These are phyloP conservation scores for Aciculosporium take DNA, from an alignment of 2,329 filamentous ascomycete genomes.

Conservation along the genomic window DNA sequence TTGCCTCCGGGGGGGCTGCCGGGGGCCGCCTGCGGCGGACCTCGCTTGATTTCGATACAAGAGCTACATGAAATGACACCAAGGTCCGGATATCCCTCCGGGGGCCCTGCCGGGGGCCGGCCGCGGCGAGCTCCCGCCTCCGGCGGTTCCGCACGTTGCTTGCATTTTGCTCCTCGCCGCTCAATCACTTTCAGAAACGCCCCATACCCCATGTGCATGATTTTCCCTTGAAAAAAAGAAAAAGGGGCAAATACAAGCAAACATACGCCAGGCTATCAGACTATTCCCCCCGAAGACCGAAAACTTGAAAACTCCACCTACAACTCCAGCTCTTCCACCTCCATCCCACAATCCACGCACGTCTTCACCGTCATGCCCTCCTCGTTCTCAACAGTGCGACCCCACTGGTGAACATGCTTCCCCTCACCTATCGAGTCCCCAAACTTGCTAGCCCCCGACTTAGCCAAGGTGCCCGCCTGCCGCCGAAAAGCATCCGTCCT, in stretches of 20 bases:
- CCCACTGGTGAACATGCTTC: slow-evolving; percentile 85
- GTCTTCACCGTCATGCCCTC: slow-evolving; percentile 69
- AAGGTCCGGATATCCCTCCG: no score
- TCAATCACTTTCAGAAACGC: no score
- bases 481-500: slow-evolving; percentile 78
- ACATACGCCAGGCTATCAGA: slow-evolving; percentile 1
- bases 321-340: slow-evolving; percentile 63
- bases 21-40: no score
- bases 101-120: no score
- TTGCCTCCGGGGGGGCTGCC: no score
- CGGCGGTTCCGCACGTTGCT: no score
- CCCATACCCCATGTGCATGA: not conserved
- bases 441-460: slow-evolving; percentile 44
- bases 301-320: slow-evolving; percentile 18
- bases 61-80: no score
- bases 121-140: no score
- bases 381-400: slow-evolving; percentile 51
- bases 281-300: not conserved
- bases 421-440: slow-evolving; percentile 59
- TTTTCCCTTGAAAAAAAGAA: no score
- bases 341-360: slow-evolving; percentile 62
- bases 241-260: not conserved
- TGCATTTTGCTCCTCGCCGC: no score
- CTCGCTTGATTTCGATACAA: no score
- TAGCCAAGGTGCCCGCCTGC: slow-evolving; percentile 45